These are phyloP conservation scores for Stagonosporopsis chrysanthemi DNA, from an alignment of 2,329 filamentous ascomycete genomes.

Conservation along the genomic window DNA sequence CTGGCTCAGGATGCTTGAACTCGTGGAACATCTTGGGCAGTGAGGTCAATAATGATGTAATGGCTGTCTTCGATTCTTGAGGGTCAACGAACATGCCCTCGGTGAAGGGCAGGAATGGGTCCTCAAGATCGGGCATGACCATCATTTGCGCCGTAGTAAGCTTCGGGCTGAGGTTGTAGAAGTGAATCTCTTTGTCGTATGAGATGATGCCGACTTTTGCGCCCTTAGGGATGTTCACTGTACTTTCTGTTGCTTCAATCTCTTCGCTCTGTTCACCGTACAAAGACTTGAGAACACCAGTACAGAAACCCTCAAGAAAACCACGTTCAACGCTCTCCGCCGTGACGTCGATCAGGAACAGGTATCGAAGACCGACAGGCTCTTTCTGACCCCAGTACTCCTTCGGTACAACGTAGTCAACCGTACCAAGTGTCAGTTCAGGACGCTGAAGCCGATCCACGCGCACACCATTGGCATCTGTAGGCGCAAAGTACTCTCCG, in stretches of 20 bases:
- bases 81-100: conserved; percentile 95
- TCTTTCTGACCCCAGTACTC: conserved; percentile 94
- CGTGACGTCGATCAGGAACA: conserved; percentile 93
- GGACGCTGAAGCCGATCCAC: conserved; percentile 88
- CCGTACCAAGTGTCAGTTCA: conserved; percentile 88
- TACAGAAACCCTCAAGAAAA: conserved; percentile 87
- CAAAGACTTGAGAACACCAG: conserved; percentile 83
- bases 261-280: conserved; percentile 69
- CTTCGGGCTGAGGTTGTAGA: conserved; percentile 87
- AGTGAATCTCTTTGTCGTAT: conserved; percentile 95
- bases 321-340: conserved; percentile 91
- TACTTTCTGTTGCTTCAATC: conserved; percentile 59
- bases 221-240: conserved; percentile 72
- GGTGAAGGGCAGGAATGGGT: conserved; percentile 91
- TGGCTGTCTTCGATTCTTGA: conserved; percentile 84
- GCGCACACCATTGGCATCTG: conserved; percentile 83
- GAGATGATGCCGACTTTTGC: conserved; percentile 94
- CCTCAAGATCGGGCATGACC: conserved; percentile 97
- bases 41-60: conserved; percentile 82
- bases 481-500: conserved; percentile 90
- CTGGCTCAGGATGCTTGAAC: conserved; percentile 90
- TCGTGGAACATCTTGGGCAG: conserved; percentile 86
- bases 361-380: conserved; percentile 83
- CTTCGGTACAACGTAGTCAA: conserved; percentile 96
- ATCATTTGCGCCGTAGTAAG: conserved; percentile 95